phyloP scores from a whole-genome alignment of 2,329 filamentous ascomycete species.

The Alternaria sp. region DNA sequence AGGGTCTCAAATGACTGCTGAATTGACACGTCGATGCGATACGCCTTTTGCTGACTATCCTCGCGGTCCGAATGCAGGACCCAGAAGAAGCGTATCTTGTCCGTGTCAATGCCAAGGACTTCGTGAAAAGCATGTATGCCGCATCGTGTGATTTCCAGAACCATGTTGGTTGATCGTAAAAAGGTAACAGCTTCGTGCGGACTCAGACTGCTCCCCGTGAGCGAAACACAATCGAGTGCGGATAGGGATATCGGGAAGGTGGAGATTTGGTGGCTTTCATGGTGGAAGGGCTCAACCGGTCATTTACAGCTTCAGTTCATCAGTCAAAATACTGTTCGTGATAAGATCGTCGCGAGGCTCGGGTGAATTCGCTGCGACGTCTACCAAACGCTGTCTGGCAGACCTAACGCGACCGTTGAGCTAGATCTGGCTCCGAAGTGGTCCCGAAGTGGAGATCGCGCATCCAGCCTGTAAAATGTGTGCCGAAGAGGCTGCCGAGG shows the following conservation, averaged over 20 bases:
- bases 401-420: background rate
- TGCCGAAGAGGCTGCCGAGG: background rate
- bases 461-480: background rate
- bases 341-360: background rate
- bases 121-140: slow-evolving; percentile 54
- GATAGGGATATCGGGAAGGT: background rate
- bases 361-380: background rate
- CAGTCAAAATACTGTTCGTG: background rate
- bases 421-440: background rate
- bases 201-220: background rate
- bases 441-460: background rate
- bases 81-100: slow-evolving; percentile 51
- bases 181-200: background rate
- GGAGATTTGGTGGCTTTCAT: slow-evolving; percentile 1
- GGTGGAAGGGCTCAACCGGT: background rate
- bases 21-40: background rate
- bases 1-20: background rate
- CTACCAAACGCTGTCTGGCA: background rate
- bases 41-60: slow-evolving; percentile 40
- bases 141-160: slow-evolving; percentile 41
- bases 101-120: slow-evolving; percentile 51
- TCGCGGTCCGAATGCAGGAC: slow-evolving; percentile 40
- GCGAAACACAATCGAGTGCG: background rate
- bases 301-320: background rate
- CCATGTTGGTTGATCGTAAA: slow-evolving; percentile 8